A percentile compares a stretch with the other conserved stretches of the same genome.
Conservation (phyloP, 345 rosid species). For the Sapria himalayana region DNA sequence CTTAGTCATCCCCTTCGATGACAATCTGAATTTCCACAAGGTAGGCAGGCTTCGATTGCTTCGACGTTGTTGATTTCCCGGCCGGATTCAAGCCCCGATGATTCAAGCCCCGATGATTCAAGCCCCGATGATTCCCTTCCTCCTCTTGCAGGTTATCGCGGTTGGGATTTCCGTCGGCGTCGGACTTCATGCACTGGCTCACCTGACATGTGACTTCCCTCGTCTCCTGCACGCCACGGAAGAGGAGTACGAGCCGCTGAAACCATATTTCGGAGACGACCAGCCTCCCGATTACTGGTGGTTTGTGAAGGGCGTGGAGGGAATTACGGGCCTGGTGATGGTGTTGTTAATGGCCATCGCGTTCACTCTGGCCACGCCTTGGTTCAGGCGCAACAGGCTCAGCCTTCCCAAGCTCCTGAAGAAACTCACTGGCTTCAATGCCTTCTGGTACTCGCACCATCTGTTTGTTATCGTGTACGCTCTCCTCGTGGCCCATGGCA, state of each 20-base stretch:
- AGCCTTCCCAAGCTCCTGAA: slow-evolving; percentile 46
- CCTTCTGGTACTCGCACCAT: slow-evolving; percentile 88
- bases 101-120: no score
- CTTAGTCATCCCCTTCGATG: slow-evolving; percentile 54
- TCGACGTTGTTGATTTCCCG: neutral
- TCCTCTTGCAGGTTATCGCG: slow-evolving; percentile 23
- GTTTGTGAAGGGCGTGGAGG: slow-evolving; percentile 67
- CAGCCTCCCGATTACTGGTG: slow-evolving; percentile 53
- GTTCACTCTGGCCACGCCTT: slow-evolving; percentile 65
- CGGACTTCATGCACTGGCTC: slow-evolving; percentile 50
- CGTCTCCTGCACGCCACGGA: slow-evolving; percentile 35
- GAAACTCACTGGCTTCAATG: slow-evolving; percentile 72
- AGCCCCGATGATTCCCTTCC: no score
- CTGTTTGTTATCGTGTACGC: slow-evolving; percentile 55
- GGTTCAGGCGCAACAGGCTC: slow-evolving; percentile 66
- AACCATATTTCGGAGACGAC: slow-evolving; percentile 30
- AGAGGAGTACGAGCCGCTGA: slow-evolving; percentile 36
- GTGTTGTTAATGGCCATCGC: slow-evolving; percentile 63
- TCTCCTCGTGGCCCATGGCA: slow-evolving; percentile 62
- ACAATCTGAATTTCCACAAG: slow-evolving; percentile 71
- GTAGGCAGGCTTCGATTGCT: slow-evolving; percentile 7
- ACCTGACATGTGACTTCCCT: slow-evolving; percentile 70
- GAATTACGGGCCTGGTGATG: slow-evolving; percentile 56
- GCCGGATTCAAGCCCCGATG: no score
- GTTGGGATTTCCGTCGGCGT: slow-evolving; percentile 38